Evolutionary conservation across 352 stramenopile species (phyloP), one percentile per base, ranked within the genome.

Genomic region (Heterotrichella gracilis): DNA sequence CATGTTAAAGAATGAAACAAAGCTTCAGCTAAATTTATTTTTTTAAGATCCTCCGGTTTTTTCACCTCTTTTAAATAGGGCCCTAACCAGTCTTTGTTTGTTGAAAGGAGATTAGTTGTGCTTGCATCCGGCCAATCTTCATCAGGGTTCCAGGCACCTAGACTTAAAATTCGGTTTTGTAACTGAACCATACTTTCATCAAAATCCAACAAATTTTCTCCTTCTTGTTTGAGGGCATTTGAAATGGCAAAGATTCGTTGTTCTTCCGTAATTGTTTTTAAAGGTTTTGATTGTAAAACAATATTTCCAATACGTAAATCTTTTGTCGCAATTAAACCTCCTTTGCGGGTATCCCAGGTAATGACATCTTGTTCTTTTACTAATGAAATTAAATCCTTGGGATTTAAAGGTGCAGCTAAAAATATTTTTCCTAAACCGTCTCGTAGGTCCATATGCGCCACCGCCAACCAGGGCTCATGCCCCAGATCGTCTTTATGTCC

Each of bases 101-200:
- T 53, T 53, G 9, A n/a, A 53, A 53, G 32, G 9, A 53, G n/a
- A 9, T 17, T 9, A 17, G 9, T 53, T 53, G 32, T 53, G 32
- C 32, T n/a, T 17, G n/a, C 32, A n/a, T 53, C 32, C 9, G 32
- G 32, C 32, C 32, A 53, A 17, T 9, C 32, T n/a, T 9, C 32
- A 53, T 53, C 32, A 53, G 32, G 32, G 32, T 53, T 53, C 32
- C 32, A 53, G 32, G n/a, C n/a, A 53, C 32, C 32, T 17, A 53
- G 32, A n/a, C 32, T 53, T 9, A 53, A n/a, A n/a, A 53, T 53
- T n/a, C 32, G 9, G 32, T 53, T 53, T n/a, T 53, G 32, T 17
- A 53, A n/a, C 32, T 53, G 32, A n/a, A n/a, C n/a, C 32, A 53
- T 53, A n/a, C n/a, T n/a, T 53, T 53, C 32, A 53, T 53, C 32